Percentiles rank a stretch among this genome's conserved stretches.
Evolutionary conservation across 1,284 basidiomycete species (phyloP).

Genomic region (Ceratobasidium sp.): DNA sequence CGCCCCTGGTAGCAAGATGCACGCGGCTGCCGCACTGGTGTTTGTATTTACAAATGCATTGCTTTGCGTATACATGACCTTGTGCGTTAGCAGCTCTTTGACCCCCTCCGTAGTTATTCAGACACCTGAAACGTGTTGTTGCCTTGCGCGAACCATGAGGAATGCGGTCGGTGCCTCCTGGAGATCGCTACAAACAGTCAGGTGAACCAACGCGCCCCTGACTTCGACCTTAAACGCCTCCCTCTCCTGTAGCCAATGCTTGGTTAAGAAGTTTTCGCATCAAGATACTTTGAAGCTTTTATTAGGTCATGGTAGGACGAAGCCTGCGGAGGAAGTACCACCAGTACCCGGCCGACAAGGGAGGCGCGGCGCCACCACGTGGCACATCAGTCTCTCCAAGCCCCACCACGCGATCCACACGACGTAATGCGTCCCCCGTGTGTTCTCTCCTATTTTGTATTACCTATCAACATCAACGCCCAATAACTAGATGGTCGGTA

Average conservation of each 20-base stretch:
- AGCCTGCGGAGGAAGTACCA: too few species aligned
- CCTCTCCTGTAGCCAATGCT: not conserved
- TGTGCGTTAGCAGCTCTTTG: not conserved
- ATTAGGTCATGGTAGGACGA: too few species aligned
- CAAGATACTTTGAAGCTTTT: not conserved
- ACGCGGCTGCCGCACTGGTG: not conserved
- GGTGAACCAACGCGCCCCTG: not conserved
- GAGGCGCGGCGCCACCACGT: too few species aligned
- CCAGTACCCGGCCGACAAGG: too few species aligned
- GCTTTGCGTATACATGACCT: not conserved
- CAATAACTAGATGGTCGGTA: not conserved
- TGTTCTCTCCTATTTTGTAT: too few species aligned
- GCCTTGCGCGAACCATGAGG: not conserved
- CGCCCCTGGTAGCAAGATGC: not conserved
- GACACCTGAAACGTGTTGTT: not conserved
- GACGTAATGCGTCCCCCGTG: too few species aligned
- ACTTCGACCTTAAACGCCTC: not conserved
- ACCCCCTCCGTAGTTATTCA: not conserved
- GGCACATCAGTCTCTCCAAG: too few species aligned
- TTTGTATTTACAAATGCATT: not conserved
- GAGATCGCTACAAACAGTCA: not conserved
- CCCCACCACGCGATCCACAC: too few species aligned
- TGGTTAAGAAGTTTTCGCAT: not conserved
- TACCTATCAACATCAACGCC: not conserved
- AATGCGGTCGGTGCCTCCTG: not conserved